Conservation (phyloP, 2,329 filamentous ascomycete genomes). For the Cladophialophora yegresii region DNA sequence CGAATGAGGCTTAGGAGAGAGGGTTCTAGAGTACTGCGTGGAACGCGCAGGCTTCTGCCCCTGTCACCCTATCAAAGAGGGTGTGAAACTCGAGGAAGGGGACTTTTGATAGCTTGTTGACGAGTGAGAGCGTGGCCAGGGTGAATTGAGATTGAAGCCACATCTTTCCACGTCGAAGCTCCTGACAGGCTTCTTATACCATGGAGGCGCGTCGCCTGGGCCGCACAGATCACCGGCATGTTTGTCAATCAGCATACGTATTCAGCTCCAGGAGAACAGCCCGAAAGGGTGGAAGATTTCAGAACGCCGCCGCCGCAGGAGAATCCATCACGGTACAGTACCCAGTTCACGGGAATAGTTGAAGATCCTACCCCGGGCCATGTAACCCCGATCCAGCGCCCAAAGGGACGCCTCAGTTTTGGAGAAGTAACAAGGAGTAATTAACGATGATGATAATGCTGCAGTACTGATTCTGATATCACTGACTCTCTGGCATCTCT, state of each 20-base stretch:
- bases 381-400: too few species aligned
- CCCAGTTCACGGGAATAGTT: too few species aligned
- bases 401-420: too few species aligned
- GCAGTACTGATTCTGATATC: too few species aligned
- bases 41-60: not conserved
- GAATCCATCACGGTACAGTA: not conserved
- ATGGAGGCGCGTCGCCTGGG: not conserved
- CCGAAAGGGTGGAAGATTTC: not conserved
- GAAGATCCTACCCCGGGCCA: too few species aligned
- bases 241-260: not conserved
- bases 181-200: not conserved
- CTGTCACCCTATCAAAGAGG: not conserved
- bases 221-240: not conserved
- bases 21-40: not conserved
- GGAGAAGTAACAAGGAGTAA: too few species aligned
- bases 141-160: not conserved
- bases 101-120: not conserved
- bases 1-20: too few species aligned
- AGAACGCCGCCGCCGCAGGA: not conserved
- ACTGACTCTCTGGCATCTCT: too few species aligned
- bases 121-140: not conserved
- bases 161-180: not conserved
- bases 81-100: not conserved
- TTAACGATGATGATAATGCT: too few species aligned
- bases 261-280: not conserved